Evolutionary conservation across 129 eudicot species (phyloP).

Genomic region (Ambrosia artemisiifolia): DNA sequence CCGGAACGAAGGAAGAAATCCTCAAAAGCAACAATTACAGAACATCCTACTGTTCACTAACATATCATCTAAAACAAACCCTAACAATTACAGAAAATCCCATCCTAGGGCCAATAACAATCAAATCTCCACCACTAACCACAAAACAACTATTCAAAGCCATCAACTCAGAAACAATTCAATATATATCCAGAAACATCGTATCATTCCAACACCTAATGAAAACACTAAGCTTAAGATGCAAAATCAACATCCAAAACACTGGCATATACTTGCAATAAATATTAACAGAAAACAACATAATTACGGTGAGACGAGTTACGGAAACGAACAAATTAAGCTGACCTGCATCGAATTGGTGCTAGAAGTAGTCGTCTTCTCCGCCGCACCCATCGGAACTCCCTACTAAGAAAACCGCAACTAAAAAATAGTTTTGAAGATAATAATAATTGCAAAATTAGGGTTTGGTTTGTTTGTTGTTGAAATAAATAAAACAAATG

Average conservation of each 20-base stretch:
- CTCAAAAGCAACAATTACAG: neutral
- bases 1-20: neutral
- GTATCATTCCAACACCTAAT: neutral
- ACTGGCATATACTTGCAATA: neutral
- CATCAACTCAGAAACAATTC: neutral
- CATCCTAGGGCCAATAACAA: neutral
- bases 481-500: slow-evolving; percentile 12
- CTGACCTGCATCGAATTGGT: slow-evolving; percentile 73
- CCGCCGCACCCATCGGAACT: slow-evolving; percentile 61
- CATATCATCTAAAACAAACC: slow-evolving; percentile 7
- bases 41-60: neutral
- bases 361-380: slow-evolving; percentile 44
- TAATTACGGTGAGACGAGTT: slow-evolving; percentile 7
- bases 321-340: neutral
- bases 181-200: neutral
- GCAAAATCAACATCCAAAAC: slow-evolving; percentile 11
- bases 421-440: neutral
- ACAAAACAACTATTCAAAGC: neutral
- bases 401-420: slow-evolving; percentile 9
- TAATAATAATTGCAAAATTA: slow-evolving; percentile 28
- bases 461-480: slow-evolving; percentile 41
- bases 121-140: neutral
- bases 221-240: neutral
- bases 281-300: neutral
- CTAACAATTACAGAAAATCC: neutral